Conservation (phyloP, 495 filamentous ascomycete species). For the Hyaloscypha hepaticicola region DNA sequence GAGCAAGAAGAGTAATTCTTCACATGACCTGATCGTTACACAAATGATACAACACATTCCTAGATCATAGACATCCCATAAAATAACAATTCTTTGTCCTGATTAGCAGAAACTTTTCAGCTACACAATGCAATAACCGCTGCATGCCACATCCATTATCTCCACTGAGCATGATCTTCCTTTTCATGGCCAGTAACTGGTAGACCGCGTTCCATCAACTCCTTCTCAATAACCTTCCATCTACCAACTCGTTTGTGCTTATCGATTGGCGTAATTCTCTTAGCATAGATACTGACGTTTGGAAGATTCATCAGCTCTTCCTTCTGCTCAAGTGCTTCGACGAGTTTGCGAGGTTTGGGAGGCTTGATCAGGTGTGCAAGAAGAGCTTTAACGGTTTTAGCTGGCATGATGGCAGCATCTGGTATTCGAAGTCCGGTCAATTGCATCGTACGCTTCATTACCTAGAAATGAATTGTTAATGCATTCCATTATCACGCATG, state of each 20-base stretch:
- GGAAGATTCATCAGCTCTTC: constrained; percentile 50
- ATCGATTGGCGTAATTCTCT: constrained; percentile 63
- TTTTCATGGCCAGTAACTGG: constrained; percentile 41
- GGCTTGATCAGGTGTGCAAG: constrained; percentile 51
- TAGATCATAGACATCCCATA: neutral
- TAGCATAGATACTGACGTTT: constrained; percentile 66
- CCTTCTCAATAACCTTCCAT: constrained; percentile 79
- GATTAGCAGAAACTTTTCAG: neutral
- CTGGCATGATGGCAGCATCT: constrained; percentile 59
- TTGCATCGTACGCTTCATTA: constrained; percentile 74
- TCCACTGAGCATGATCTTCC: neutral
- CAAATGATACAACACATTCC: constrained; percentile 3
- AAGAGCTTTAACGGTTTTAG: constrained; percentile 55
- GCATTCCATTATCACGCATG: constrained; percentile 13
- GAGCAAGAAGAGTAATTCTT: neutral
- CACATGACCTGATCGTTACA: neutral
- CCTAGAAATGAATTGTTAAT: constrained; percentile 45
- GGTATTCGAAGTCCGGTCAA: constrained; percentile 71
- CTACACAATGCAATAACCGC: neutral
- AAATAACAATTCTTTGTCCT: neutral
- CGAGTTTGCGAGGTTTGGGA: constrained; percentile 58
- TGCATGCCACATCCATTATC: neutral
- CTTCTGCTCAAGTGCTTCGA: constrained; percentile 40
- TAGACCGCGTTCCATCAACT: constrained; percentile 63
- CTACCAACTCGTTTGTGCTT: constrained; percentile 75